Evolutionary conservation across 169 alveolate genomes (phyloP), one percentile per base, ranked within the genome.

Genomic region (Besnoitia besnoiti): DNA sequence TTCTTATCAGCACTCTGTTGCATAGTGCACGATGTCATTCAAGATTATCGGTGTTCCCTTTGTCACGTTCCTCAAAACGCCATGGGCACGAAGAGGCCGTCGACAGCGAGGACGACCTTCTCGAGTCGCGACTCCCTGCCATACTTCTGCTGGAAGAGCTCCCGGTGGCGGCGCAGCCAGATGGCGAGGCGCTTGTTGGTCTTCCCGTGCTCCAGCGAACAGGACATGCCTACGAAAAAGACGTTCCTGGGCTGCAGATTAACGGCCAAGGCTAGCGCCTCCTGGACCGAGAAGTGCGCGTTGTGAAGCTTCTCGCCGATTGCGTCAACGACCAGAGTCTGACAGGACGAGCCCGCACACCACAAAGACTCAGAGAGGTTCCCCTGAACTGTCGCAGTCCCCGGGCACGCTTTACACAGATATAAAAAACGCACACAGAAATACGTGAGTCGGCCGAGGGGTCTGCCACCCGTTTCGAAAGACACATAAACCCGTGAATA

Each of bases 191-290:
- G 51, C 0, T 76, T 10, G 40, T 79, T 79, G 35, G 94, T 76
- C 39, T 40, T 19, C 35, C 59, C 37, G 82, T 93, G 94, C 85
- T 92, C 94, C 42, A 92, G 44, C 37, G 85, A 59, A 35, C 94
- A 92, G 49, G 82, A 61, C 94, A 92, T 92, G 0, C 94, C 94
- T 33, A 92, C 94, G 50, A 92, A 85, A 33, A 49, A 67, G 50
- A 90, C 79, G 2, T 82, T 62, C 14, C 85, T 73, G 37, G 90
- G 96, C 91, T 94, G 93, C 73, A 89, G 96, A 85, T 79, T 92
- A 91, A 49, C 89, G 47, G 91, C 73, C 33, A 76, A 50, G 50
- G 93, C 87, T 55, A 59, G 91, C n/a, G 92, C 93, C 88, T 42
- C 88, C 92, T 73, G 90, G 55, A 50, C 47, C 30, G 47, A 73